Base-by-base conservation (phyloP, 441 rosid species). In the Pelargonium myrrhifolium region DNA sequence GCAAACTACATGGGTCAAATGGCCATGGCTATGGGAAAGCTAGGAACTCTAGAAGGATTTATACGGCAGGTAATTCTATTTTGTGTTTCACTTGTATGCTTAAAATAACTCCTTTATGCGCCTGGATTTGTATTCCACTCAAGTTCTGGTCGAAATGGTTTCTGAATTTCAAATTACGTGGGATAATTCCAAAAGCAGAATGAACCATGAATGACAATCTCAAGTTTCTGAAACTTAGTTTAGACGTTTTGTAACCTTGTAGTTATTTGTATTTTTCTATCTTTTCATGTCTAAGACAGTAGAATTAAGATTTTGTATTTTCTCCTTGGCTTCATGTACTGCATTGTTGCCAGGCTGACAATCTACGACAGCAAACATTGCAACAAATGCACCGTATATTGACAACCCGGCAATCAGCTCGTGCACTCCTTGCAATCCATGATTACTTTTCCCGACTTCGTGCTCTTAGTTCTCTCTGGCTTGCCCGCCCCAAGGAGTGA, bases 1-100 rank as follows among this genome's bases (percentile, higher is more conserved):
- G 97, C 98, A 55, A 92, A 83, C 79, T 94, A 94, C 81, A 94
- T 92, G 98, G 99, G 99, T 71, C 98, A 94, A 74, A 94, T 94
- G 98, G 99, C 99, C 61, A 94, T 92, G 99, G 99, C 98, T n/a
- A 94, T 94, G 99, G 99, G 99, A 59, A 92, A 90, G 76, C 83
- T 94, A 58, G 98, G 96, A 49, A 94, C 94, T 22, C 85, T 94
- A 0, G 98, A 94, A 75, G 96, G 97, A 3, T 92, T 94, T 76
- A 89, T 94, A 71, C 90, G 91, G 61, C 89, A 86, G 90, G 93
- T 90, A 81, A 58, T 18, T 72, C 51, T 31, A 62, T 53, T 4
- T 24, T 31, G 7, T 49, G 1, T 66, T 12, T 65, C 31, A 21
- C 1, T 45, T 14, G 17, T 8, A 18, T 24, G 9, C 7, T 7